Evolutionary conservation across 164 flowering plant species (phyloP), one percentile per base, ranked within the genome.

Genomic region (Chimonanthus salicifolius): DNA sequence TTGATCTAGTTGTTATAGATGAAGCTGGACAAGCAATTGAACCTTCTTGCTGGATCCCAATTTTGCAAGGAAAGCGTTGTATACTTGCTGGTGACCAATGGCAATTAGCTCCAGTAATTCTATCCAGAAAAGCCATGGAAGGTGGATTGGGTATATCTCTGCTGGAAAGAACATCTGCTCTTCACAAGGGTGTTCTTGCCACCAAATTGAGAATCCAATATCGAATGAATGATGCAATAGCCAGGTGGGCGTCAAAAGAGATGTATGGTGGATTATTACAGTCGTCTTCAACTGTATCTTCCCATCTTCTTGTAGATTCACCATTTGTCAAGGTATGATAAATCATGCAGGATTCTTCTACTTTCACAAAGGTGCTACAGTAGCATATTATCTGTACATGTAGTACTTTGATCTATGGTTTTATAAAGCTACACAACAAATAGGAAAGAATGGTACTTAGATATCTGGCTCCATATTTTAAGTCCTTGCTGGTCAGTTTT

Each of bases 11-110:
- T 74, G 87, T 92, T 70, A 88, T 92, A 65, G 98, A 94, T 82
- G 98, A 94, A 86, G 98, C 94, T 6, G 97, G 84, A 11, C 98
- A 94, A 82, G 96, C 97, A 62, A 94, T 92, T 80, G 98, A 94
- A 78, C 97, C 97, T 21, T 87, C 97, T 67, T 88, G 91, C 77
- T 92, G 97, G 98, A 94, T 94, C 62, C 89, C 97, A 64, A 88
- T 94, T 67, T 82, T 94, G 83, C 94, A 85, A 66, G 98, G 94
- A 46, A 92, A 81, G 70, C 87, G 94, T n/a, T 87, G 94, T 74
- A 85, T 94, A 67, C 88, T 92, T 77, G 92, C 97, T 2, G 97
- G 97, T 8, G 97, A 94, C 67, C 89, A 88, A 50, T 92, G 91
- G 84, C 97, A 92, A 75, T 91, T 94, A 71, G 94, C 97, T 75